Evolutionary conservation across 1,284 basidiomycete species (phyloP), one percentile per base, ranked within the genome.

Genomic region (Cutaneotrichosporon mucoides): DNA sequence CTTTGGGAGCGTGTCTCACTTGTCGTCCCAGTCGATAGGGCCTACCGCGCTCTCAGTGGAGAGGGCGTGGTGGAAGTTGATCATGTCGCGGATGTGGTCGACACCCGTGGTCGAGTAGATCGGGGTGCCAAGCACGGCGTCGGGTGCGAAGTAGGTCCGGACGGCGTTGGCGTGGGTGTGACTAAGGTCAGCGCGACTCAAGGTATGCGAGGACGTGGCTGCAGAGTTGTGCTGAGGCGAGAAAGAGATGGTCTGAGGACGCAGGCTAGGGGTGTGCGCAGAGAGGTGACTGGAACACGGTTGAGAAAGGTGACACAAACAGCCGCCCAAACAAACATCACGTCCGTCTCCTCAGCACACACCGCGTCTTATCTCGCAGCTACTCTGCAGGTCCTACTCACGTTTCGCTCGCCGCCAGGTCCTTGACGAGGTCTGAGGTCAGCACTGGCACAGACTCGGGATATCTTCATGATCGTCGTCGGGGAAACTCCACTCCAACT

Each of bases 381-480:
- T 24, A 24, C 3, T 24, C 24, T 24, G 24, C 24, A 24, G 24
- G 24, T n/a, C 5, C 24, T 40, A 68, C 73, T 63, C 55, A 75
- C 73, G 68, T 64, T 42, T 75, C 69, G 53, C 66, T 63, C 11
- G 70, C 69, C 40, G 68, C 56, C 24, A 75, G 59, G 55, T 57
- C 59, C 47, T 62, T 63, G 49, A 67, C 65, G 47, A 73, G 56
- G 42, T 69, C 65, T 65, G 54, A 10, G 13, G 34, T 55, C 44
- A 55, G 53, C 53, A 35, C 11, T 4, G 40, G 24, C 24, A 24
- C 24, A 24, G 24, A 24, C 24, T 24, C 24, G 24, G 24, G 24
- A 24, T 24, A 24, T 36, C 40, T 24, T 24, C 33, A 16, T 42
- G 1, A 13, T 15, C 44, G 52, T 10, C 15, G 12, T 40, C 38